Evolutionary conservation across 116 monocot species (phyloP).

Genomic region (Iris pallida): DNA sequence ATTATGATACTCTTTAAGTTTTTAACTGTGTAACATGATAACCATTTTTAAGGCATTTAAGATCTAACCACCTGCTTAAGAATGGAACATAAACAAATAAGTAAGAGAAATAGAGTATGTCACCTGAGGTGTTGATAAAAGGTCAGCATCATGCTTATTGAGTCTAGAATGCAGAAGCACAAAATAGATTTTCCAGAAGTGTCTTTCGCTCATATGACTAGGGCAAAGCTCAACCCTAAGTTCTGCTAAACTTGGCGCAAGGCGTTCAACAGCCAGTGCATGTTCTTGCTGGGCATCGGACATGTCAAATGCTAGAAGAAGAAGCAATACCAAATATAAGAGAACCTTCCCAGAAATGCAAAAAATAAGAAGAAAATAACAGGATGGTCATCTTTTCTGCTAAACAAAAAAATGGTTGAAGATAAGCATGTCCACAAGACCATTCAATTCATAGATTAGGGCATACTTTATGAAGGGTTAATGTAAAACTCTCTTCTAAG

Average conservation of each 20-base stretch:
- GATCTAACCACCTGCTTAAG: no score
- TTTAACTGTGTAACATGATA: no score
- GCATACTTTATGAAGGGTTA: no score
- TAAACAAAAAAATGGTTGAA: not conserved
- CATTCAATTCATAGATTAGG: no score
- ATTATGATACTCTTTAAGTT: no score
- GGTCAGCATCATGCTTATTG: constrained; percentile 40
- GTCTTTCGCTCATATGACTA: constrained; percentile 36
- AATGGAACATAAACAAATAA: not conserved
- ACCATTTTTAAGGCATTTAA: no score
- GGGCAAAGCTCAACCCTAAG: constrained; percentile 47
- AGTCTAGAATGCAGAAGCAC: constrained; percentile 62
- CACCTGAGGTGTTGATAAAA: constrained; percentile 54
- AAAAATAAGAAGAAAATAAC: not conserved
- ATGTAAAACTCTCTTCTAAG: no score
- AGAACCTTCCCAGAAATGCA: not conserved
- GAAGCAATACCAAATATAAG: constrained; percentile 1
- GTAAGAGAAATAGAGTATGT: not conserved
- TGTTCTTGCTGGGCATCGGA: constrained; percentile 45
- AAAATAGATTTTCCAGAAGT: constrained; percentile 65
- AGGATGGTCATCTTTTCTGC: not conserved
- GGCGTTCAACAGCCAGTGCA: constrained; percentile 27
- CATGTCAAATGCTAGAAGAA: constrained; percentile 39
- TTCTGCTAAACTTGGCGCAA: constrained; percentile 32
- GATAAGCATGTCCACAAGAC: no score